Percentiles rank a stretch among this genome's conserved stretches.
Conservation (phyloP, 1,139 yeast species). For the Suhomyces coccinellae region DNA sequence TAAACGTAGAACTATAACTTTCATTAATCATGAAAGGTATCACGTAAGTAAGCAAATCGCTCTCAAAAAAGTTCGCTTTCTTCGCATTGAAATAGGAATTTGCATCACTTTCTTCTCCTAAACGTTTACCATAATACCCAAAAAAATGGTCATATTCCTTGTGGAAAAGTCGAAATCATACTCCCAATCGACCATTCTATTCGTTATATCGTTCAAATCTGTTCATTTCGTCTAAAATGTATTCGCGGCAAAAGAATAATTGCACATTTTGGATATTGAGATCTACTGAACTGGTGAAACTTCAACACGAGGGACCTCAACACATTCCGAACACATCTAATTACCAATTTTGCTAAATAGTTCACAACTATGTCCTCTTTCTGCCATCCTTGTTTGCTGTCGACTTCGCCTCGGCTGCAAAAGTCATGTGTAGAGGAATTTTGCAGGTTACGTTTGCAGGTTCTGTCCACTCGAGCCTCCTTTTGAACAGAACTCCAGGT, state of each 20-base stretch:
- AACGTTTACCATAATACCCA: too few relatives aligned
- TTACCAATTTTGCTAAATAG: background rate
- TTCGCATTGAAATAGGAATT: background rate
- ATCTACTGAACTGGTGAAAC: background rate
- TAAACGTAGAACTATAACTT: too few relatives aligned
- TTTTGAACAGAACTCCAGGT: background rate
- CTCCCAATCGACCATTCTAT: background rate
- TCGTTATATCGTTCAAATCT: background rate
- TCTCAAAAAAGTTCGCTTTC: background rate
- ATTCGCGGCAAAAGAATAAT: too few relatives aligned
- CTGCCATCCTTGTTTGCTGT: too few relatives aligned
- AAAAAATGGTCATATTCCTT: too few relatives aligned
- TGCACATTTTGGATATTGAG: too few relatives aligned
- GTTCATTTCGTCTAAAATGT: background rate
- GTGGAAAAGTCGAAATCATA: too few relatives aligned
- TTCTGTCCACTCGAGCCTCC: constrained; percentile 3
- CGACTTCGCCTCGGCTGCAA: constrained; percentile 2
- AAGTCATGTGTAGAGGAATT: background rate
- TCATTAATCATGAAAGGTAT: too few relatives aligned
- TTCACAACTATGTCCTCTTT: too few relatives aligned
- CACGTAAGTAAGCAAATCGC: too few relatives aligned
- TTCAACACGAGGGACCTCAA: background rate
- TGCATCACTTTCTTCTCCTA: too few relatives aligned
- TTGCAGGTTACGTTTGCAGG: constrained; percentile 7
- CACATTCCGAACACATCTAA: background rate